A percentile compares a stretch with the other conserved stretches of the same genome.
These are phyloP conservation scores for Taxillus chinensis DNA, from an alignment of 164 flowering plant genomes.

Conservation along the genomic window DNA sequence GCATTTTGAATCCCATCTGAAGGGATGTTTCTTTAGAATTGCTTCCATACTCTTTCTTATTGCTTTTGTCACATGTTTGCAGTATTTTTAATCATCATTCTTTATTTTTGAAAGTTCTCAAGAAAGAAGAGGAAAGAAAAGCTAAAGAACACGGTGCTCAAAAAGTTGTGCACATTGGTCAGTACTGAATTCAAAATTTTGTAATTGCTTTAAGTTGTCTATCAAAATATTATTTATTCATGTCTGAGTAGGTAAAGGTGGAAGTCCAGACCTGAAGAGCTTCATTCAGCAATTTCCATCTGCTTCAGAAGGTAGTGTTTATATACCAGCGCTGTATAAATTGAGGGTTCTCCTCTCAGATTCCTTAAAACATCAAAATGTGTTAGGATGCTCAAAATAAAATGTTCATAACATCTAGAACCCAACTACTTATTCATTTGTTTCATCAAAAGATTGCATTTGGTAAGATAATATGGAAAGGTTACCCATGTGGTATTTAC, in stretches of 20 bases:
- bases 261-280: conserved; percentile 75
- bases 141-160: conserved; percentile 31
- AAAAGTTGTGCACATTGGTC: conserved; percentile 36
- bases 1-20: no score
- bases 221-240: background rate
- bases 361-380: background rate
- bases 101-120: conserved; percentile 33
- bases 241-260: conserved; percentile 48
- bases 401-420: no score
- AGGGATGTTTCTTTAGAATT: background rate
- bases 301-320: conserved; percentile 50
- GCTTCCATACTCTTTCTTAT: background rate
- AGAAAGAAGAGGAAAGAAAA: conserved; percentile 79
- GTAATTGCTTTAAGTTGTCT: background rate
- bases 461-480: background rate
- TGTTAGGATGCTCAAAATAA: background rate
- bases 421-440: background rate
- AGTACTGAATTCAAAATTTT: conserved; percentile 11
- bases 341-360: background rate
- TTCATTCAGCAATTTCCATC: conserved; percentile 67
- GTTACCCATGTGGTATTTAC: background rate
- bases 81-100: conserved; percentile 4
- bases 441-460: background rate
- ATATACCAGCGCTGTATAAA: background rate
- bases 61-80: background rate